Percentiles rank a stretch among this genome's conserved stretches.
phyloP scores from a whole-genome alignment of 2,329 filamentous ascomycete species.

The Aspergillus udagawae region DNA sequence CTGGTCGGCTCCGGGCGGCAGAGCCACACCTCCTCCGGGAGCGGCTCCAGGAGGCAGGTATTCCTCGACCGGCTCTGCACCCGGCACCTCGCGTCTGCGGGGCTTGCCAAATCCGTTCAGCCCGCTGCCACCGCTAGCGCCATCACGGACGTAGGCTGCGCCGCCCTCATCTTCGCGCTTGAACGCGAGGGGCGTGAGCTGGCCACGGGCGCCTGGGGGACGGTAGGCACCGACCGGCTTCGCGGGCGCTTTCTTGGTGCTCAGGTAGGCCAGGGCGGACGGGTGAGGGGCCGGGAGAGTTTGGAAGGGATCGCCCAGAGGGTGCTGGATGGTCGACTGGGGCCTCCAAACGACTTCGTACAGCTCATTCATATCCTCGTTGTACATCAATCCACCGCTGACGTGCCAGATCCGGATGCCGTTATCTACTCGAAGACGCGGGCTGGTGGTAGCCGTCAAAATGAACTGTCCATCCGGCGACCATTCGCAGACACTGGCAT shows the following conservation, averaged over 20 bases:
- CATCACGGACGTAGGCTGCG: slow-evolving; percentile 79
- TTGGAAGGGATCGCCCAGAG: slow-evolving; percentile 66
- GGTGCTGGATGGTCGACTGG: slow-evolving; percentile 58
- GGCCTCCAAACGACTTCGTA: slow-evolving; percentile 91
- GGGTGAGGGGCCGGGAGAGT: slow-evolving; percentile 73
- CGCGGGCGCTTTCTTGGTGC: slow-evolving; percentile 85
- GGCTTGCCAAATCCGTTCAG: slow-evolving; percentile 76
- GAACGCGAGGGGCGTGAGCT: slow-evolving; percentile 85
- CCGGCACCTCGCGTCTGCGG: slow-evolving; percentile 75
- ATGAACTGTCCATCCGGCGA: slow-evolving; percentile 94
- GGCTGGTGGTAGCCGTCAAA: slow-evolving; percentile 95
- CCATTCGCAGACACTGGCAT: slow-evolving; percentile 95
- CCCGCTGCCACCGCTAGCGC: slow-evolving; percentile 55
- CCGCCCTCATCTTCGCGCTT: slow-evolving; percentile 97
- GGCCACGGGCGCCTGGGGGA: slow-evolving; percentile 86
- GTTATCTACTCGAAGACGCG: slow-evolving; percentile 92
- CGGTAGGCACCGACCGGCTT: slow-evolving; percentile 97
- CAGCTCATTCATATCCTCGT: slow-evolving; percentile 88
- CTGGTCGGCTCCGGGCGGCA: slow-evolving; percentile 61
- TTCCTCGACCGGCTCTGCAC: slow-evolving; percentile 69
- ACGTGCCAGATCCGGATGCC: slow-evolving; percentile 95
- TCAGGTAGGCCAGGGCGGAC: slow-evolving; percentile 77
- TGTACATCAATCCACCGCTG: slow-evolving; percentile 84
- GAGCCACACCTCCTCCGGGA: slow-evolving; percentile 61
- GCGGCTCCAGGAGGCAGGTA: slow-evolving; percentile 65